Evolutionary conservation across 805 yeast species (phyloP), one percentile per base, ranked within the genome.

Genomic region (Yamadazyma akitaensis): DNA sequence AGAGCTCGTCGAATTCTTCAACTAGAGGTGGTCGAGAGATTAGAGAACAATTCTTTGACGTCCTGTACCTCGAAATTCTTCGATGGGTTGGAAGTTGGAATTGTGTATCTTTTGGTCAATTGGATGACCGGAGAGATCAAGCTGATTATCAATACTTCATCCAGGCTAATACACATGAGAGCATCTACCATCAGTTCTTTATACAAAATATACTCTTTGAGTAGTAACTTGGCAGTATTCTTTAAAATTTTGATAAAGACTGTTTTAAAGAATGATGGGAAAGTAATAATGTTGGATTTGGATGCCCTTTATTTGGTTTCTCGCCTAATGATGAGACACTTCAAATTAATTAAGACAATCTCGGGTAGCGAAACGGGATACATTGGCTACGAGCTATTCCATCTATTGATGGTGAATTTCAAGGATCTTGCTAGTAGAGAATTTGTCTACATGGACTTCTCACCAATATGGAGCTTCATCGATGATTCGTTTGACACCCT

Each of bases 41-140:
- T 69, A 1, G 53, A 63, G 9, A 47, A 55, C 5, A 54, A 60
- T 30, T 54, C 58, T 3, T 55, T 59, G 32, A 56, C 50, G 2
- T 24, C 40, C 3, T 45, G 43, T 4, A 38, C 46, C 9, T 7
- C 47, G 51, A 14, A 37, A 11, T 25, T 46, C 18, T 49, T 65
- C 9, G 43, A 49, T 3, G 42, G 42, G 1, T 54, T 67, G 16
- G 72, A 75, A 17, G 67, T 70, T 12, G 79, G 80, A 13, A 62
- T 73, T 8, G 69, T 70, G 49, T 74, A 72, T 43, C 63, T 76
- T 49, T 57, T 74, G 5, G 68, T 75, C 2, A 79, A 76, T 53
- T 76, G 80, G 80, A 59, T 75, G 37, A 68, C 81, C 3, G 66
- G 66, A 19, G 68, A 65, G 35, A 57, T 77, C 16, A 75, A 77